Base-by-base conservation (phyloP, 441 rosid genomes). In the Melastoma candidum region DNA sequence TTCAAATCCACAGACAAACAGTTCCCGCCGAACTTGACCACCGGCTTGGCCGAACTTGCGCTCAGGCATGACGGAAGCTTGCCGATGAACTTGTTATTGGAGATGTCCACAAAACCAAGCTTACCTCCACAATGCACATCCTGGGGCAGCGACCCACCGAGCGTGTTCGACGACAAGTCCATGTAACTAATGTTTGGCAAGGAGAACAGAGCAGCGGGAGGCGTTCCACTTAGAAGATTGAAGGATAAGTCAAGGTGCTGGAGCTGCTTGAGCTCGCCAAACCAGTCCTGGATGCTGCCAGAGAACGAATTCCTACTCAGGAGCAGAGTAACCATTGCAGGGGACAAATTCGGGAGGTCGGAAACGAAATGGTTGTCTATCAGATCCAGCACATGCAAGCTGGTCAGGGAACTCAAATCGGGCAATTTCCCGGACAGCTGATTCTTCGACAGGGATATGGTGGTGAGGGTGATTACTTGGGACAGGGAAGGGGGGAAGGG, bases 101-200 rank as follows among this genome's bases (percentile, higher is more conserved):
- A 88, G 65, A 92, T 71, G 68, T 92, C 97, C n/a, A 92, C 95
- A 57, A 82, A 82, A 26, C 97, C 97, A 5, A 92, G 89, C 66
- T 81, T 85, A 66, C 75, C 58, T 47, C 95, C 81, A 49, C 98
- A 92, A 3, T 47, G 69, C 43, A 88, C 77, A 59, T 68, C 58
- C 11, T 53, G 53, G 4, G 80, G 80, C 60, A 88, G 71, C 61
- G 82, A 58, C 57, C 97, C 95, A 46, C 79, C 77, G 44, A 92
- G 70, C 83, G 58, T 58, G 64, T 92, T 92, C 53, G 90, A 82
- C 56, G 90, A 87, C 66, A 92, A 76, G 60, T 92, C 86, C 75
- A 92, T 63, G 58, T 85, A 92, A 75, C 92, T 92, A 57, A 88
- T 73, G 76, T 61, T 80, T 45, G 86, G 87, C 80, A 85, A 73